Evolutionary conservation across 2,329 filamentous ascomycete species (phyloP).

Genomic region (Botryotinia narcissicola): DNA sequence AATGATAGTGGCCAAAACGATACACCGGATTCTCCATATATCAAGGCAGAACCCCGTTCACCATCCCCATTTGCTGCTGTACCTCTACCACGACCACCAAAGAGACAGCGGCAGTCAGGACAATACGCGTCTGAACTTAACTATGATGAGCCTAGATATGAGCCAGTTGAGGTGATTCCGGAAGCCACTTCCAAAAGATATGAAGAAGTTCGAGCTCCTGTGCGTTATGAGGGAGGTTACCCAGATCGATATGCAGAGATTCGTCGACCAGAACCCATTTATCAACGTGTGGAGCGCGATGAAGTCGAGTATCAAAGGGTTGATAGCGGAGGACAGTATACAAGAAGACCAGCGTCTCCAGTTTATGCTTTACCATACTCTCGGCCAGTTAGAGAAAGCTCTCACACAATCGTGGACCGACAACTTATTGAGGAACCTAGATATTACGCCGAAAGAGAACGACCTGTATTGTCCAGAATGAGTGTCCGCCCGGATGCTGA

Average conservation of each 20-base stretch:
- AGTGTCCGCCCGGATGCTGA: constrained; percentile 51
- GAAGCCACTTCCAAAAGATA: constrained; percentile 27
- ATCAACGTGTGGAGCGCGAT: constrained; percentile 35
- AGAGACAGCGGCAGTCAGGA: constrained; percentile 52
- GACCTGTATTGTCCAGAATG: constrained; percentile 42
- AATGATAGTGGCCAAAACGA: constrained; percentile 42
- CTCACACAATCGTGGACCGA: constrained; percentile 33
- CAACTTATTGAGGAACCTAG: constrained; percentile 38
- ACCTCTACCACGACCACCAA: constrained; percentile 53
- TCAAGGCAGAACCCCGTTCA: constrained; percentile 65
- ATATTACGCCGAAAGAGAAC: constrained; percentile 45
- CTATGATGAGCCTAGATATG: constrained; percentile 48
- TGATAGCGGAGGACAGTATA: constrained; percentile 26
- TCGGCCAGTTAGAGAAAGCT: constrained; percentile 32
- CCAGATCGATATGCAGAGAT: constrained; percentile 32
- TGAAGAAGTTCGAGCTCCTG: constrained; percentile 26
- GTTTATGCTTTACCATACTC: constrained; percentile 33
- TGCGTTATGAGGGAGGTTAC: constrained; percentile 27
- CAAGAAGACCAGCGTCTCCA: constrained; percentile 34
- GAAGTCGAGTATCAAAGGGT: constrained; percentile 31
- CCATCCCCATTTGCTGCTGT: constrained; percentile 56
- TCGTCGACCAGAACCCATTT: constrained; percentile 30
- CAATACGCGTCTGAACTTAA: constrained; percentile 44
- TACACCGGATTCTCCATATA: constrained; percentile 49
- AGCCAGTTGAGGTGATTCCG: constrained; percentile 34